These are phyloP conservation scores for Rhodotorula mucilaginosa DNA, from an alignment of 1,284 basidiomycete genomes.

Conservation along the genomic window DNA sequence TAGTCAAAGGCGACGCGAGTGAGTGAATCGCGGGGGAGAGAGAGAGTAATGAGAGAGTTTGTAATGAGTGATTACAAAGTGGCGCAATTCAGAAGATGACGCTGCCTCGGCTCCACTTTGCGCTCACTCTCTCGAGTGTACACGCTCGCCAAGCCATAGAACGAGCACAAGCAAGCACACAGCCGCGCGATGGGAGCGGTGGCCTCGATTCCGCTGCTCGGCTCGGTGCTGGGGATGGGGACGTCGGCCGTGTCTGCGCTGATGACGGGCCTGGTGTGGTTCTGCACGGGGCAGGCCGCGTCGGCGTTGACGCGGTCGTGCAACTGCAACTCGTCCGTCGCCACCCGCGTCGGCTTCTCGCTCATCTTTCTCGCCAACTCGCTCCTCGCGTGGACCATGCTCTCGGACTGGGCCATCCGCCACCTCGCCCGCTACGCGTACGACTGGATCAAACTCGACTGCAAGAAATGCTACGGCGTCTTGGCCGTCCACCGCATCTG, in stretches of 20 bases:
- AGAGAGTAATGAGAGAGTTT: too few relatives aligned
- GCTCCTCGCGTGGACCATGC: conserved; percentile 95
- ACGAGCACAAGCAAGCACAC: too few relatives aligned
- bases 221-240: conserved; percentile 69
- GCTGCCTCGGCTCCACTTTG: too few relatives aligned
- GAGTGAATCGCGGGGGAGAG: too few relatives aligned
- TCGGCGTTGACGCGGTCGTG: conserved; percentile 96
- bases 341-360: conserved; percentile 93
- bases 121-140: too few relatives aligned
- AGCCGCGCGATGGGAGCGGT: conserved; percentile 63
- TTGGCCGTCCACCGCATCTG: conserved; percentile 97
- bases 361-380: conserved; percentile 94
- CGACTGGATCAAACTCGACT: conserved; percentile 98
- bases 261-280: conserved; percentile 49
- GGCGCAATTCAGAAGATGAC: too few relatives aligned
- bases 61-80: too few relatives aligned
- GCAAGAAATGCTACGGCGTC: conserved; percentile 92
- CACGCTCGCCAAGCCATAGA: too few relatives aligned
- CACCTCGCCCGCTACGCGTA: conserved; percentile 89
- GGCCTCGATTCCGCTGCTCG: conserved; percentile 81
- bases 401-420: conserved; percentile 80
- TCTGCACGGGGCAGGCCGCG: conserved; percentile 50
- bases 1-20: too few relatives aligned
- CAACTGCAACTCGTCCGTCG: conserved; percentile 98
- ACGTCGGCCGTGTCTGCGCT: conserved; percentile 57